Evolutionary conservation across 768 basidiomycete species (phyloP).

Genomic region (Tricholoma hemisulphureum): DNA sequence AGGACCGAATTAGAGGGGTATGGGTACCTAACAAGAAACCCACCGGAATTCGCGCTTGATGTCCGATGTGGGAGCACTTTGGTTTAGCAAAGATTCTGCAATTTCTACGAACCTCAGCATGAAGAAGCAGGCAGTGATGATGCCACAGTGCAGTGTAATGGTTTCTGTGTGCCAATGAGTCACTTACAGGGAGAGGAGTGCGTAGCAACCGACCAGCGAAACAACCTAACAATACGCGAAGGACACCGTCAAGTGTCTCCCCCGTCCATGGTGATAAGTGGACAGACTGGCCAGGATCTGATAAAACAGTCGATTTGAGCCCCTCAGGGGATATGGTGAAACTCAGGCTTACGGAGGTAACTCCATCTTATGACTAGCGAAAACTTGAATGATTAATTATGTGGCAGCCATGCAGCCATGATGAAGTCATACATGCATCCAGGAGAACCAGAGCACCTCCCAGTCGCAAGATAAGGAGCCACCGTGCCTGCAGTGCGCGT

Average conservation of each 20-base stretch:
- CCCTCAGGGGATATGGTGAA: neutral
- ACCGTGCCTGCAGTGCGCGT: slow-evolving; percentile 45
- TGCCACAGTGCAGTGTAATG: slow-evolving; percentile 67
- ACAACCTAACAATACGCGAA: slow-evolving; percentile 65
- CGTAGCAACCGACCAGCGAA: slow-evolving; percentile 46
- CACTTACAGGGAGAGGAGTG: neutral
- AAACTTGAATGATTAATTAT: slow-evolving; percentile 5
- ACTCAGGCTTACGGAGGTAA: slow-evolving; percentile 60
- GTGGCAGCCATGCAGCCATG: slow-evolving; percentile 2
- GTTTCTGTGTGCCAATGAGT: slow-evolving; percentile 51
- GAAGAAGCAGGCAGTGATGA: slow-evolving; percentile 55
- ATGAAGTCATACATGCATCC: slow-evolving; percentile 64
- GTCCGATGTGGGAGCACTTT: slow-evolving; percentile 35
- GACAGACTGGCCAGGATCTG: slow-evolving; percentile 40
- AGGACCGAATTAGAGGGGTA: neutral
- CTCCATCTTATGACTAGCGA: slow-evolving; percentile 74
- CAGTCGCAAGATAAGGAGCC: slow-evolving; percentile 58
- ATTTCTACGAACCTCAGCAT: slow-evolving; percentile 43
- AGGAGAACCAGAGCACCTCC: slow-evolving; percentile 58
- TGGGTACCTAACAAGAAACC: slow-evolving; percentile 7
- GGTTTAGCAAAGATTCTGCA: neutral
- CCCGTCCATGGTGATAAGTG: slow-evolving; percentile 50
- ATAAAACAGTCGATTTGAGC: neutral
- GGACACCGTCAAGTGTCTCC: slow-evolving; percentile 48
- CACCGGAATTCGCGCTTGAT: slow-evolving; percentile 66